These are phyloP conservation scores for Murraya koenigii DNA, from an alignment of 345 rosid genomes.

Conservation along the genomic window DNA sequence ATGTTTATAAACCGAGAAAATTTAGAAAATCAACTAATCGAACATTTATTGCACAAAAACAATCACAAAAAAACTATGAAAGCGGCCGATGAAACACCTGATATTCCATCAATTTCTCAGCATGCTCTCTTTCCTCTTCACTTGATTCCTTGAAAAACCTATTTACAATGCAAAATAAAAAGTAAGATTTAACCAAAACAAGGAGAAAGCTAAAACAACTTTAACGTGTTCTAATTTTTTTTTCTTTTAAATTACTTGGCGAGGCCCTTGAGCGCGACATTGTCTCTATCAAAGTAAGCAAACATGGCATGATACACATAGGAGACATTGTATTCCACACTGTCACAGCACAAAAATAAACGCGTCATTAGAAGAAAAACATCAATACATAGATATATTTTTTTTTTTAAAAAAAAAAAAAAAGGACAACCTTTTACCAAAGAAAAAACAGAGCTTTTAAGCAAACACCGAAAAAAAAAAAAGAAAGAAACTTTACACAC, in stretches of 20 bases:
- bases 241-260: constrained; percentile 96
- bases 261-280: constrained; percentile 83
- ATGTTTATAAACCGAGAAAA: neutral
- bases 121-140: constrained; percentile 89
- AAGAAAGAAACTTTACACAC: neutral
- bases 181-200: neutral
- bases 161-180: constrained; percentile 4
- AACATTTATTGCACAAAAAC: neutral
- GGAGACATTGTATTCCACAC: constrained; percentile 92
- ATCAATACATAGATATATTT: neutral
- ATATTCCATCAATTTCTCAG: constrained; percentile 88
- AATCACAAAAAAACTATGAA: neutral
- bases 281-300: constrained; percentile 90
- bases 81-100: constrained; percentile 48
- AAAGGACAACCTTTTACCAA: neutral
- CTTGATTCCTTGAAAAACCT: constrained; percentile 96
- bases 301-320: constrained; percentile 90
- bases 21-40: neutral
- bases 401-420: no score
- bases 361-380: neutral
- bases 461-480: neutral
- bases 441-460: neutral
- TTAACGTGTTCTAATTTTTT: neutral
- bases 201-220: neutral
- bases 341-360: constrained; percentile 20